Evolutionary conservation across 1,284 basidiomycete species (phyloP).

Genomic region (Kwoniella shivajii): DNA sequence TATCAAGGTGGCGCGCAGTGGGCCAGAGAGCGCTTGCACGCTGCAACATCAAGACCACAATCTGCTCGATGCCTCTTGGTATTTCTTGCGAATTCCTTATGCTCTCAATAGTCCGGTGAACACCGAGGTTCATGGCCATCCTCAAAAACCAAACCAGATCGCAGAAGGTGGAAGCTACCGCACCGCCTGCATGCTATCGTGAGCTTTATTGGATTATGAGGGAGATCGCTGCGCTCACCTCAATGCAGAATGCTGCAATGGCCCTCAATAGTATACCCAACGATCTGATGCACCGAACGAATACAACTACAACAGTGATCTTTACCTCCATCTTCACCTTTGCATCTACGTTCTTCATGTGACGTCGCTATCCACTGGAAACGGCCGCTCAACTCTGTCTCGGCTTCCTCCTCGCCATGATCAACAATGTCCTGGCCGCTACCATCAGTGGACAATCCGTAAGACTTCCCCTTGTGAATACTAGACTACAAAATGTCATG

Average conservation of each 20-base stretch:
- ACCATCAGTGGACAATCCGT: constrained; percentile 57
- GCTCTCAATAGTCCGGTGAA: too few relatives aligned
- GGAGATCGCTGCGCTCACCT: too few relatives aligned
- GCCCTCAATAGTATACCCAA: constrained; percentile 53
- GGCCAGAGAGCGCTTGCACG: too few relatives aligned
- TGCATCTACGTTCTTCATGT: constrained; percentile 28
- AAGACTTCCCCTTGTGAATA: constrained; percentile 52
- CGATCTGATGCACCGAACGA: constrained; percentile 54
- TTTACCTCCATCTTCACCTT: constrained; percentile 50
- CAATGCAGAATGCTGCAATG: constrained; percentile 50
- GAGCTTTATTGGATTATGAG: too few relatives aligned
- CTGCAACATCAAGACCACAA: too few relatives aligned
- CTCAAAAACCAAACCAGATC: too few relatives aligned
- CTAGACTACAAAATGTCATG: constrained; percentile 43
- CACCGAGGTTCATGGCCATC: too few relatives aligned
- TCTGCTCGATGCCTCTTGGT: too few relatives aligned
- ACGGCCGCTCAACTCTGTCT: constrained; percentile 17
- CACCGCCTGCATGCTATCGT: too few relatives aligned
- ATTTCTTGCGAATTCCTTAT: too few relatives aligned
- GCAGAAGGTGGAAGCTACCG: too few relatives aligned
- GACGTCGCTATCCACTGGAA: constrained; percentile 4
- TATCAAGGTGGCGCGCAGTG: too few relatives aligned
- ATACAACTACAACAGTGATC: constrained; percentile 51
- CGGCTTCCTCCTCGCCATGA: constrained; percentile 42
- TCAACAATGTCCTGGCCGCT: constrained; percentile 54